Conservation (phyloP, 1,284 basidiomycete species). For the Moesziomyces globuligerus region DNA sequence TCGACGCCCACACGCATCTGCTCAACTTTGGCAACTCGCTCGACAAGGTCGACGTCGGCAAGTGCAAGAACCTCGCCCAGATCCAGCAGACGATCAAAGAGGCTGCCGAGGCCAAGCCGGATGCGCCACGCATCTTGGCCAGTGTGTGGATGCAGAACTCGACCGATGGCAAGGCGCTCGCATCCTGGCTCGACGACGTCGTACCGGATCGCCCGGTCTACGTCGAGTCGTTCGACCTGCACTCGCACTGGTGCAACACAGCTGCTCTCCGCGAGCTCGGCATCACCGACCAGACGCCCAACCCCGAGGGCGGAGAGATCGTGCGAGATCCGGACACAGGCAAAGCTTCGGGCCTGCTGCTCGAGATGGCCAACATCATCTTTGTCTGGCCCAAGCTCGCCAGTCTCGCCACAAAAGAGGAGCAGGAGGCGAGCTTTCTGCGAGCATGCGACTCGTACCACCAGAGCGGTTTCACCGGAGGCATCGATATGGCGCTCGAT, state of each 20-base stretch:
- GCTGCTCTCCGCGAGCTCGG: slow-evolving; percentile 41
- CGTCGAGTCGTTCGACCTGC: slow-evolving; percentile 38
- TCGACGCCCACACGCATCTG: slow-evolving; percentile 47
- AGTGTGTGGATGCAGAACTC: slow-evolving; percentile 46
- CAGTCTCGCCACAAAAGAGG: slow-evolving; percentile 15
- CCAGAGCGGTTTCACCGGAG: slow-evolving; percentile 39
- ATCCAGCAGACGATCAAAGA: slow-evolving; percentile 35
- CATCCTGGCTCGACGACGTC: slow-evolving; percentile 35
- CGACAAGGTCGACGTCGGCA: slow-evolving; percentile 42
- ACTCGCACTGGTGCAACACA: slow-evolving; percentile 45
- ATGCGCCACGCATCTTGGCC: slow-evolving; percentile 35
- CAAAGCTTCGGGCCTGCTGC: slow-evolving; percentile 33
- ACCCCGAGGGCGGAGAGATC: slow-evolving; percentile 44
- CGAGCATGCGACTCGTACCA: slow-evolving; percentile 36
- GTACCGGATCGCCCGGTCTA: slow-evolving; percentile 44
- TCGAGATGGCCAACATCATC: slow-evolving; percentile 42
- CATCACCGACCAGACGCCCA: slow-evolving; percentile 32
- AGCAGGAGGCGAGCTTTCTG: slow-evolving; percentile 29
- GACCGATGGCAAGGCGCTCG: slow-evolving; percentile 31
- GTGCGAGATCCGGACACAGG: slow-evolving; percentile 30
- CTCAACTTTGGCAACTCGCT: slow-evolving; percentile 45
- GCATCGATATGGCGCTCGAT: slow-evolving; percentile 43
- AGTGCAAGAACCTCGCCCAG: slow-evolving; percentile 39
- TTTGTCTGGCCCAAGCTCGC: slow-evolving; percentile 36
- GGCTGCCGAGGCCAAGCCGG: slow-evolving; percentile 30